A percentile compares a stretch with the other conserved stretches of the same genome.
Evolutionary conservation across 306 rosid species (phyloP).

Genomic region (Cicer judaicum): DNA sequence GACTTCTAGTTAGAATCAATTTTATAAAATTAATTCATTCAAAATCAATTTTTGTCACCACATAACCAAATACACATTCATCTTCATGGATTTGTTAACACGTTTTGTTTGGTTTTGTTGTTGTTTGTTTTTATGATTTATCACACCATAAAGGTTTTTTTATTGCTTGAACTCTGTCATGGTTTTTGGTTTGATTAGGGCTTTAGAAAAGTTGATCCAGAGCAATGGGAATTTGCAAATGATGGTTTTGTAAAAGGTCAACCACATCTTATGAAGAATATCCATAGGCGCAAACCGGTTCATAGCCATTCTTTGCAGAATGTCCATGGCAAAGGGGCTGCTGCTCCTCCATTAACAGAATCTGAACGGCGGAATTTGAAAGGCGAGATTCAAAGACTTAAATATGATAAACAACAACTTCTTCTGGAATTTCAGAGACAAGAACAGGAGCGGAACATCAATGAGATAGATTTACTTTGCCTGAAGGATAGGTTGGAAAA

Average conservation of each 20-base stretch:
- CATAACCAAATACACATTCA: not conserved
- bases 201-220: conserved; percentile 79
- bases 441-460: conserved; percentile 57
- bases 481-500: conserved; percentile 56
- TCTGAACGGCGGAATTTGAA: conserved; percentile 58
- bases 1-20: too few species aligned
- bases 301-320: conserved; percentile 86
- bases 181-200: conserved; percentile 61
- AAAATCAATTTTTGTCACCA: too few species aligned
- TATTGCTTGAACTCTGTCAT: conserved; percentile 33
- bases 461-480: conserved; percentile 46
- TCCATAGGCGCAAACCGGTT: conserved; percentile 81
- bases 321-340: conserved; percentile 56
- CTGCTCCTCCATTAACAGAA: conserved; percentile 54
- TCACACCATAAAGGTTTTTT: not conserved
- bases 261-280: conserved; percentile 77
- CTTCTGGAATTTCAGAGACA: conserved; percentile 54
- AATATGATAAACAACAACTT: conserved; percentile 58
- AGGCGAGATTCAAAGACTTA: conserved; percentile 65
- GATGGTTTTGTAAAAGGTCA: conserved; percentile 79
- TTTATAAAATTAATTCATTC: too few species aligned
- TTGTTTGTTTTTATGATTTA: not conserved
- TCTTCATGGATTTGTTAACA: not conserved
- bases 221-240: conserved; percentile 88
- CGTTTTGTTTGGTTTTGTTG: not conserved